Conservation (phyloP, 192 early-diverging fungal species). For the Backusella luteola region DNA sequence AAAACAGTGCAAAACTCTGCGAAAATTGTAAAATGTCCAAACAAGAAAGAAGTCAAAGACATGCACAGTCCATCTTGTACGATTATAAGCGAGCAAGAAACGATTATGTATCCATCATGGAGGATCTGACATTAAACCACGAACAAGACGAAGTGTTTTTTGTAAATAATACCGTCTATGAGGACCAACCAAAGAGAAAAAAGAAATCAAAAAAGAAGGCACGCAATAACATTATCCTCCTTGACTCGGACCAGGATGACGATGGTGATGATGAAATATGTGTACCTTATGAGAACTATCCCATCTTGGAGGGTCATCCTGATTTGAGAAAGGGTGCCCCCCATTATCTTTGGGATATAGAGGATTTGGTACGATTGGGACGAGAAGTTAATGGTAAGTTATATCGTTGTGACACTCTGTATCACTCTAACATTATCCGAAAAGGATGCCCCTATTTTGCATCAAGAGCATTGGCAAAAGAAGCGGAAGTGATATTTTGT, state of each 20-base stretch:
- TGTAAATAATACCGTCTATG: background rate
- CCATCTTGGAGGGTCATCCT: conserved; percentile 12
- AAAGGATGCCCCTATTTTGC: conserved; percentile 58
- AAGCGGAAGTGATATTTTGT: conserved; percentile 59
- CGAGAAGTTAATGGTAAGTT: conserved; percentile 10
- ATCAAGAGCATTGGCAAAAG: conserved; percentile 38
- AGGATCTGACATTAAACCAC: background rate
- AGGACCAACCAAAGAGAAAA: background rate
- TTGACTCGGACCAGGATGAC: background rate
- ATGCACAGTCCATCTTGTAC: background rate
- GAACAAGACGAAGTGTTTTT: background rate
- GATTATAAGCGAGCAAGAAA: background rate
- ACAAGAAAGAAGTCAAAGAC: background rate
- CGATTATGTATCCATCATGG: background rate
- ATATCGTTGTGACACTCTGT: too few species aligned
- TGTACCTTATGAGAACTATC: conserved; percentile 19
- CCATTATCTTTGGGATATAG: conserved; percentile 53
- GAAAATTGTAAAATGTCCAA: background rate
- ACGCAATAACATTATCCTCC: background rate
- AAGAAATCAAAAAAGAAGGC: background rate
- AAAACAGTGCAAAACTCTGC: background rate
- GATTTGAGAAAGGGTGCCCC: background rate
- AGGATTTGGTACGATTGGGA: conserved; percentile 51
- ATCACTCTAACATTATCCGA: too few species aligned
- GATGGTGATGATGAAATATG: background rate